Percentiles rank a stretch among this genome's conserved stretches.
phyloP scores from a whole-genome alignment of 768 basidiomycete species.

The Mycena olivaceomarginata region DNA sequence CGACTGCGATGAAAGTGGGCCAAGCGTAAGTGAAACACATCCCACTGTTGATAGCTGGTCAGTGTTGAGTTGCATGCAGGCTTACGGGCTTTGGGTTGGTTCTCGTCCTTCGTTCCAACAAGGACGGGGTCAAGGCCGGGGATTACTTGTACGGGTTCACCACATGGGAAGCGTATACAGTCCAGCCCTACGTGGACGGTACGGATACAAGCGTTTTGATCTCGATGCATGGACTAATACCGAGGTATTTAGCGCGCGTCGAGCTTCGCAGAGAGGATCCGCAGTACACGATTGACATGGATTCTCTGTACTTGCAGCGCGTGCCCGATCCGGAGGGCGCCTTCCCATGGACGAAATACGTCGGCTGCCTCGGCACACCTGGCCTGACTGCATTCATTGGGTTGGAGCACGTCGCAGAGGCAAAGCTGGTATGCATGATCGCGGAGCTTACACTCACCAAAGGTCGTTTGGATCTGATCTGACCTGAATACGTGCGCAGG shows the following conservation, averaged over 20 bases:
- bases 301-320: conserved; percentile 34
- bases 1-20: conserved; percentile 40
- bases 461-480: too few species aligned
- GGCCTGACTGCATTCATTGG: conserved; percentile 53
- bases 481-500: conserved; percentile 25
- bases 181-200: conserved; percentile 44
- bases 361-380: conserved; percentile 42
- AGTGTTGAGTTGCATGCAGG: conserved; percentile 8
- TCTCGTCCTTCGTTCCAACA: conserved; percentile 56
- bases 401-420: conserved; percentile 43
- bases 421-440: conserved; percentile 30
- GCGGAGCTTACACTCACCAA: not conserved
- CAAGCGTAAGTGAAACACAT: conserved; percentile 37
- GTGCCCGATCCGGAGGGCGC: conserved; percentile 47
- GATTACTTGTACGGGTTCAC: conserved; percentile 54
- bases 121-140: conserved; percentile 50
- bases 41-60: too few species aligned
- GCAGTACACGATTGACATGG: conserved; percentile 45
- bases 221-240: not conserved
- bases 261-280: conserved; percentile 36
- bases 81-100: conserved; percentile 50
- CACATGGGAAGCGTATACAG: conserved; percentile 46
- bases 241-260: conserved; percentile 33
- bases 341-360: conserved; percentile 43
- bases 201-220: not conserved